Evolutionary conservation across 305 asterid species (phyloP), one percentile per base, ranked within the genome.

Genomic region (Coffea humblotiana): DNA sequence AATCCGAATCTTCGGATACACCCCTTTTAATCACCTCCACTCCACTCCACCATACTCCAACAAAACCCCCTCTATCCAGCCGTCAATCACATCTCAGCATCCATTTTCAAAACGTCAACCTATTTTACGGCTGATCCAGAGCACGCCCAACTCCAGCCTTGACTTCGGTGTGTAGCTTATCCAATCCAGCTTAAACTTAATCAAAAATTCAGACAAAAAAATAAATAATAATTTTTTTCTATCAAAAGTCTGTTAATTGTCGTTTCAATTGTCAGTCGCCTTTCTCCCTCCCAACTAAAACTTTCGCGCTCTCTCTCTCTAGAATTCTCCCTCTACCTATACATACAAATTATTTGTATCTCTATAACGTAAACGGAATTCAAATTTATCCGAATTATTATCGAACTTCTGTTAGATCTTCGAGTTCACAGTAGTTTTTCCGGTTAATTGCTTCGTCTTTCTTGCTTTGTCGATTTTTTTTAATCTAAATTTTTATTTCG

Each of bases 211-310:
- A 40, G 43, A 40, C 4, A 40, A 40, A 40, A 40, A 40, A 40
- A 40, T 13, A 4, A 78, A 8, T 56, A 69, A 14, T 47, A 5
- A 40, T 47, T 1, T 37, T 37, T 45, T 64, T 40, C 63, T 12
- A 51, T 77, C 79, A 75, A 79, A 84, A 63, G 78, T 79, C 87
- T 1, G 86, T 88, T 80, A 69, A 47, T 23, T 45, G 56, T 82
- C 79, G 84, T 82, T 86, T 78, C 87, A 75, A 74, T 64, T 82
- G 54, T 78, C 87, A 72, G 71, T 68, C 80, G 54, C 83, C 74
- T 61, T 82, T 79, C 88, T 78, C 83, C 80, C 80, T 85, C 66
- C 58, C 18, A 23, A 45, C 52, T 63, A 11, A 64, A 14, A 16
- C 25, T 21, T 18, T 51, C 75, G 14, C 75, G 8, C 60, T 54